These are phyloP conservation scores for Boletus semigastroideus DNA, from an alignment of 1,284 basidiomycete species.

Conservation along the genomic window DNA sequence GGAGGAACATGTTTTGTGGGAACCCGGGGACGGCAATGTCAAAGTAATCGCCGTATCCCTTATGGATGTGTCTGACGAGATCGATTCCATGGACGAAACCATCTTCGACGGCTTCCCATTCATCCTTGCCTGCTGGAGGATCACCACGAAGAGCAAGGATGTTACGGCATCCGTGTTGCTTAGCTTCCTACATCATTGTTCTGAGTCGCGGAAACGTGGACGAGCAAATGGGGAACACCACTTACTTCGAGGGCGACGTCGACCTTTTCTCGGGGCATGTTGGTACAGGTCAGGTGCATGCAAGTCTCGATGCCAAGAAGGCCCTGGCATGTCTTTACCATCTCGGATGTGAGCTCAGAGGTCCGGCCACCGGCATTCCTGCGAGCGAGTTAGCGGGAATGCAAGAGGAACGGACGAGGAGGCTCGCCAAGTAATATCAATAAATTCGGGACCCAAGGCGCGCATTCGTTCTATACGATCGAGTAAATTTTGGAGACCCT, in stretches of 20 bases:
- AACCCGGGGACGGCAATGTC: slow-evolving; percentile 93
- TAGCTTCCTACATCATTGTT: slow-evolving; percentile 72
- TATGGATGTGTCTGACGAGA: slow-evolving; percentile 85
- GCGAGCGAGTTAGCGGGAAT: slow-evolving; percentile 5
- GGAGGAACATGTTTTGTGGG: slow-evolving; percentile 70
- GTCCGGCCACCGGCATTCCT: slow-evolving; percentile 97
- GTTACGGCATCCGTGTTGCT: slow-evolving; percentile 89
- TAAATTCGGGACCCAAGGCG: slow-evolving; percentile 92
- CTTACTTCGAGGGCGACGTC: slow-evolving; percentile 83
- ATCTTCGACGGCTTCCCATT: slow-evolving; percentile 88
- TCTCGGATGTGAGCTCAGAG: slow-evolving; percentile 89
- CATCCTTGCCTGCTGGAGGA: slow-evolving; percentile 83
- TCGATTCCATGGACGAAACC: slow-evolving; percentile 90
- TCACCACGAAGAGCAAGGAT: slow-evolving; percentile 95
- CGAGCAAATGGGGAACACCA: slow-evolving; percentile 20
- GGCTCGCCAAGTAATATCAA: slow-evolving; percentile 93
- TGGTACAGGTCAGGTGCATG: slow-evolving; percentile 98
- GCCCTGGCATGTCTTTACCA: slow-evolving; percentile 94
- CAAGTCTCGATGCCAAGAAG: slow-evolving; percentile 94
- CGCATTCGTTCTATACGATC: slow-evolving; percentile 99
- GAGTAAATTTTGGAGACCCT: slow-evolving; percentile 92
- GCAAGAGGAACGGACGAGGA: slow-evolving; percentile 1
- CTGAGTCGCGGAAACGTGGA: slow-evolving; percentile 11
- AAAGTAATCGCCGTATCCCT: slow-evolving; percentile 85
- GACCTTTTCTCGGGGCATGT: slow-evolving; percentile 94